Base-by-base conservation (phyloP, 2,329 filamentous ascomycete genomes). In the Tolypocladium tropicale region DNA sequence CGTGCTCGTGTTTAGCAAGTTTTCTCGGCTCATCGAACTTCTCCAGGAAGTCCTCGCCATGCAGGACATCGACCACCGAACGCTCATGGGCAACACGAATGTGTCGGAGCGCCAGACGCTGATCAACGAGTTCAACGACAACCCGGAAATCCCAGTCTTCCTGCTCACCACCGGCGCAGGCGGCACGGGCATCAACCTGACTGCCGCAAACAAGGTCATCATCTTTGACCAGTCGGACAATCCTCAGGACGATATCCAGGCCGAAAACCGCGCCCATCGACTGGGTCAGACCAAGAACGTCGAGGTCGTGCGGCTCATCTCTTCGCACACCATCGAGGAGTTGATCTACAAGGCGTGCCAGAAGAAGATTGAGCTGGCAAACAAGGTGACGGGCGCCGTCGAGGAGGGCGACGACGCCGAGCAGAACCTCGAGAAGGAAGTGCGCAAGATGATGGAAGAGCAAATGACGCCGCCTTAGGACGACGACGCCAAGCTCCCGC, bases 181-280 rank as follows among this genome's bases (percentile, higher is more conserved):
- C 54, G 94, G 94, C n/a, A 94, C 93, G 0, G 94, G 94, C 43
- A 95, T 99, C 75, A 99, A 99, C 71, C 75, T 99, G 55, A 94
- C 93, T 9, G 89, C 88, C 37, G 94, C 94, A 5, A 97, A 97
- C 76, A 97, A 96, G 73, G 93, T 99, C 63, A 84, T 99, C 71
- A 94, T 99, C 65, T 96, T 97, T 69, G 94, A 99, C 71, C 88
- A 89, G 60, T 90, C 86, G n/a, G 96, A 96, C 74, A 99, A 99
- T 64, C 94, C 94, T 0, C 94, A 99, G 68, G 93, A 97, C 63
- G 94, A 99, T 67, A 85, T 96, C n/a, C 94, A 99, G 70, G 94
- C 94, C 0, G 94, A 97, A 76, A 97, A 99, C 70, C 86, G 94
- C 21, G 94, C 94, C 0, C 94, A 99, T 72, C 87, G 94, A 16